Percentiles rank a stretch among this genome's conserved stretches.
Conservation (phyloP, 306 rosid genomes). For the Gastrolobium bilobum region DNA sequence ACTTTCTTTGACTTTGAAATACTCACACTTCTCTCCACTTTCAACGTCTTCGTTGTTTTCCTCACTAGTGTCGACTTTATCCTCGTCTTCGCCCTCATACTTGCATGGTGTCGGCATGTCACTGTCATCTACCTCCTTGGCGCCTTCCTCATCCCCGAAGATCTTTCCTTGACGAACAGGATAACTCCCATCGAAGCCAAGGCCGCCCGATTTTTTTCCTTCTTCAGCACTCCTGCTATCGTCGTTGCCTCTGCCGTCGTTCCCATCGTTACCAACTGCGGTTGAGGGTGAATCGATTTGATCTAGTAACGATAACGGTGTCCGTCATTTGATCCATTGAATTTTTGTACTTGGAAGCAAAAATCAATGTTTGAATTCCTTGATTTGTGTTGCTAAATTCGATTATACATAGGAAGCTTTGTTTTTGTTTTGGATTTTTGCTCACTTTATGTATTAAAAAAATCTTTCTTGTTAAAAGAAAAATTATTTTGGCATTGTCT, state of each 20-base stretch:
- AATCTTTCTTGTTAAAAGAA: too few species aligned
- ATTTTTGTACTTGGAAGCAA: slow-evolving; percentile 20
- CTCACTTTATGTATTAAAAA: too few species aligned
- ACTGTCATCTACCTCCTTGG: slow-evolving; percentile 77
- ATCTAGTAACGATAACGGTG: slow-evolving; percentile 32
- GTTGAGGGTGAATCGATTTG: slow-evolving; percentile 36
- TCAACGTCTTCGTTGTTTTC: slow-evolving; percentile 71
- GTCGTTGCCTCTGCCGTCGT: slow-evolving; percentile 55
- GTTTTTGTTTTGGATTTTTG: too few species aligned
- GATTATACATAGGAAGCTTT: slow-evolving; percentile 35
- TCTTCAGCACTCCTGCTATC: slow-evolving; percentile 68
- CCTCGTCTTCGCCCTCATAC: slow-evolving; percentile 71
- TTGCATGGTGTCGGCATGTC: slow-evolving; percentile 53
- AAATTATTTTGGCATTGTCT: too few species aligned
- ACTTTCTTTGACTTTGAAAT: slow-evolving; percentile 80
- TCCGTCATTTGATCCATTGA: slow-evolving; percentile 42
- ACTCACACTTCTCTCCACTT: slow-evolving; percentile 59
- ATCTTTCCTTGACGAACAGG: slow-evolving; percentile 86
- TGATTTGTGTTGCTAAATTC: slow-evolving; percentile 24
- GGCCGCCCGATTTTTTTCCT: slow-evolving; percentile 68
- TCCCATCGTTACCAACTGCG: slow-evolving; percentile 62
- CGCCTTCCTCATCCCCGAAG: slow-evolving; percentile 83
- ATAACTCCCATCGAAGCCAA: slow-evolving; percentile 17
- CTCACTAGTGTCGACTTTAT: slow-evolving; percentile 89
- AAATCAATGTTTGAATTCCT: slow-evolving; percentile 15